phyloP scores from a whole-genome alignment of 2,329 filamentous ascomycete species.

The Paecilomyces fulvus region DNA sequence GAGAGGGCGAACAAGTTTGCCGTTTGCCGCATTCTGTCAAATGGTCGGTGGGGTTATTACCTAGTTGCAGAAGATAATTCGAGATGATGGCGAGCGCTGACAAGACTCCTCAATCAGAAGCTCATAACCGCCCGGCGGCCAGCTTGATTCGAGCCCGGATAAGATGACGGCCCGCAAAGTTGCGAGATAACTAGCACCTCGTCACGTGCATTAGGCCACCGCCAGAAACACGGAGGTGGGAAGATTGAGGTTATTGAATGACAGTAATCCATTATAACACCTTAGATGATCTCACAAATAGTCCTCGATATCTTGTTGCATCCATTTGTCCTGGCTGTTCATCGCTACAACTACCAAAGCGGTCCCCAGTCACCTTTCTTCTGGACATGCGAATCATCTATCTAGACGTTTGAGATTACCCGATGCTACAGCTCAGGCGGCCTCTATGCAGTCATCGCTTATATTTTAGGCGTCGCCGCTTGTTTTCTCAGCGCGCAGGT shows the following conservation, averaged over 20 bases:
- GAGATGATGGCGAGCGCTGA: neutral
- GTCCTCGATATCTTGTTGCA: neutral
- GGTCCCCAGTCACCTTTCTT: neutral
- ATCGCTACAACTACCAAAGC: neutral
- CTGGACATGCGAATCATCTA: constrained; percentile 4
- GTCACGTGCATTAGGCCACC: neutral
- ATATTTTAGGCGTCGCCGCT: constrained; percentile 14
- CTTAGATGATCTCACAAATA: neutral
- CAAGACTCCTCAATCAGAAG: neutral
- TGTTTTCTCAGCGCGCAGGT: constrained; percentile 10
- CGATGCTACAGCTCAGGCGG: constrained; percentile 27
- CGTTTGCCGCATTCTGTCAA: constrained; percentile 17
- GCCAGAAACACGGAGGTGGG: neutral
- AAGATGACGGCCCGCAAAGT: neutral
- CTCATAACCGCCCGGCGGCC: neutral
- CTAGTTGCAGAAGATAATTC: neutral
- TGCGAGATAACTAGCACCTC: neutral
- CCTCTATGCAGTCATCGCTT: constrained; percentile 17
- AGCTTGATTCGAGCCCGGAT: neutral
- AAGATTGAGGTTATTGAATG: neutral
- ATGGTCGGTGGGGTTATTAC: neutral
- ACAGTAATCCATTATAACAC: neutral
- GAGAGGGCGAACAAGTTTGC: constrained; percentile 19
- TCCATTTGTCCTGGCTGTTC: neutral
- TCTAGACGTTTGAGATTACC: constrained; percentile 10